Conservation (phyloP, 2,329 filamentous ascomycete species). For the Alternaria sp. region DNA sequence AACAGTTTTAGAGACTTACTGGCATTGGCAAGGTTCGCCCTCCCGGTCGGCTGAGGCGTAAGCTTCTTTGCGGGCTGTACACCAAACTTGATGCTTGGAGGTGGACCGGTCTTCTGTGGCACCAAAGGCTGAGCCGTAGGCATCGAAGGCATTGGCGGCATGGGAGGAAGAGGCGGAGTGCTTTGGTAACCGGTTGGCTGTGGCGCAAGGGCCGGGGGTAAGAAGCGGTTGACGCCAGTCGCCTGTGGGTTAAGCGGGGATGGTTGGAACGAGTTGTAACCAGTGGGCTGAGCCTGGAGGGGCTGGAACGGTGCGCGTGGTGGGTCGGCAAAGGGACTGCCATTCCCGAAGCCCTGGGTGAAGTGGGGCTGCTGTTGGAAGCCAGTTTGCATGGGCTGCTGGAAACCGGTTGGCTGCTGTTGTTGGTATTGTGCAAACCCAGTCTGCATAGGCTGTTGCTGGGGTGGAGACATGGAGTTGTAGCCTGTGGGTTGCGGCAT, state of each 20-base stretch:
- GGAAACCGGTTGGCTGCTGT: constrained; percentile 53
- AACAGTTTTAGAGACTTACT: constrained; percentile 74
- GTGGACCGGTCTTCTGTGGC: constrained; percentile 83
- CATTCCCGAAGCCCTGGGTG: constrained; percentile 56
- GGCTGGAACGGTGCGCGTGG: constrained; percentile 56
- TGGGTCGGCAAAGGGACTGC: constrained; percentile 63
- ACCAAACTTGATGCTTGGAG: constrained; percentile 89
- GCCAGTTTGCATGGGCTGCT: constrained; percentile 59
- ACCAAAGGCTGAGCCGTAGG: constrained; percentile 69
- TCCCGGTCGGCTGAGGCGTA: constrained; percentile 84
- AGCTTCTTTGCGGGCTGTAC: constrained; percentile 78
- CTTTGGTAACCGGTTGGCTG: constrained; percentile 64
- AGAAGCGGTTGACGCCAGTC: constrained; percentile 61
- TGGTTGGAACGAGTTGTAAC: constrained; percentile 47
- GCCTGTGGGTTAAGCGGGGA: constrained; percentile 59
- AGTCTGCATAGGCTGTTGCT: constrained; percentile 56
- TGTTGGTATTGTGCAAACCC: constrained; percentile 54
- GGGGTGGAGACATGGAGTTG: constrained; percentile 42
- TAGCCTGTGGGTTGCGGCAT: constrained; percentile 51
- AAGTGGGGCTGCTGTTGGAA: constrained; percentile 47
- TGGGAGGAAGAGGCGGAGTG: constrained; percentile 66
- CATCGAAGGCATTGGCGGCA: constrained; percentile 63
- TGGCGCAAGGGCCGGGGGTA: constrained; percentile 60
- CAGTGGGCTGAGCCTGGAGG: constrained; percentile 50
- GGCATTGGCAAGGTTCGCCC: constrained; percentile 91